Evolutionary conservation across 805 yeast genomes (phyloP).

Genomic region (Barnettozyma pratensis): DNA sequence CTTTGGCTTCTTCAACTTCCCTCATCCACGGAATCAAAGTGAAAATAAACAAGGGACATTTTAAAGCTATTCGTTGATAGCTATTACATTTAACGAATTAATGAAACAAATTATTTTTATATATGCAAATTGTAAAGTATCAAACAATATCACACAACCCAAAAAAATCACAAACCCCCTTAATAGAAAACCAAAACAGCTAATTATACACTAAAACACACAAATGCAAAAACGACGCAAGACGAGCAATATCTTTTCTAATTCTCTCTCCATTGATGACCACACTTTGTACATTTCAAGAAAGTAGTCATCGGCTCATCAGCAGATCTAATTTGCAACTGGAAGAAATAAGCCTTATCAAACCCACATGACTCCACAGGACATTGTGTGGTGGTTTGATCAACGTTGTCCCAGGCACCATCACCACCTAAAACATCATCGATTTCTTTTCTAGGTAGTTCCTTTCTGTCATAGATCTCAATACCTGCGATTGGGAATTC

Average conservation of each 20-base stretch:
- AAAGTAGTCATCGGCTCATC: conserved; percentile 99
- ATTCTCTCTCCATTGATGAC: conserved; percentile 95
- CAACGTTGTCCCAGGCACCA: conserved; percentile 99
- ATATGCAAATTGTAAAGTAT: no score
- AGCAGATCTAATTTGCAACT: conserved; percentile 93
- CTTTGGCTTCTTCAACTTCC: conserved; percentile 2
- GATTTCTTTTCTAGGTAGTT: conserved; percentile 79
- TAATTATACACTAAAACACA: background rate
- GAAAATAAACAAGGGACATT: background rate
- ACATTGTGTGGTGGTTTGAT: conserved; percentile 90
- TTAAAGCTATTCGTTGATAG: background rate
- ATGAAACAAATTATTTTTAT: background rate
- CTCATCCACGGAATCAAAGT: background rate
- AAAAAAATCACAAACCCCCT: no score
- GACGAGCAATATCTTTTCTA: conserved; percentile 24
- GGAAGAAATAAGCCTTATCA: conserved; percentile 88
- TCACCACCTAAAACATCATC: conserved; percentile 97
- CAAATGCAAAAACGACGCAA: no score
- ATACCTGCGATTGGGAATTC: conserved; percentile 84
- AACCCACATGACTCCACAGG: conserved; percentile 77
- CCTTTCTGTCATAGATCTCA: conserved; percentile 66
- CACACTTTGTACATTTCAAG: conserved; percentile 90
- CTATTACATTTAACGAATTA: background rate
- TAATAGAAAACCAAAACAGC: background rate
- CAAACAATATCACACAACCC: background rate